Evolutionary conservation across 352 stramenopile species (phyloP), one percentile per base, ranked within the genome.

Genomic region (Globisporangium irregulare): DNA sequence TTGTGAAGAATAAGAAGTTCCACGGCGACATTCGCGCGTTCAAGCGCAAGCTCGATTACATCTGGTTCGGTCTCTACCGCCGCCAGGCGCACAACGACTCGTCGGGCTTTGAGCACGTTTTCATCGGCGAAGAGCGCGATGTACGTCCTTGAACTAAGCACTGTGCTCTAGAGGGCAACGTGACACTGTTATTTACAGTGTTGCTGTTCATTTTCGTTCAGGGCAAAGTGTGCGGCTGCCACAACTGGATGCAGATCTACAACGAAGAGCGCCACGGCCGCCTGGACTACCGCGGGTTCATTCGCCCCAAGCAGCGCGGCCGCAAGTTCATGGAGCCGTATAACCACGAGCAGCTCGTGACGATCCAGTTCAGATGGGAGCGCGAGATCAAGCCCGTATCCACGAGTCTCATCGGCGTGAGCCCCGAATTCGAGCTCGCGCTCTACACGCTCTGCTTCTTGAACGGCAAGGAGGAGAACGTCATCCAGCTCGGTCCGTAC

Each of bases 221-320:
- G 90, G 89, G 77, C 59, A 87, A 98, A 71, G 86, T 98, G 53
- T 89, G 75, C 18, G 95, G 95, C 14, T 98, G 98, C 75, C 96
- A 99, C 81, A 99, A 99, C 79, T 99, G 96, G 96, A 92, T 99
- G 63, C 92, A 98, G 68, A 94, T 99, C 46, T 99, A 98, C 77
- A 87, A 97, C 36, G 93, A 98, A 72, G 96, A 99, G 78, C 91
- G 95, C 73, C 84, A 85, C 15, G 93, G 94, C 6, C 85, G 84
- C 38, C 76, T 99, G 41, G 87, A 99, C 81, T 99, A 99, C 77
- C 81, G 84, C 41, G 96, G 95, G 9, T 98, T 97, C 74, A 97
- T 98, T 66, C 92, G 95, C 27, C 95, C 87, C 18, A 90, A 90
- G 68, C 81, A 89, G 73, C 86, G 87, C 43, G 84, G 87, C 0